A percentile compares a stretch with the other conserved stretches of the same genome.
phyloP scores from a whole-genome alignment of 495 filamentous ascomycete genomes.

The Rhypophila decipiens region DNA sequence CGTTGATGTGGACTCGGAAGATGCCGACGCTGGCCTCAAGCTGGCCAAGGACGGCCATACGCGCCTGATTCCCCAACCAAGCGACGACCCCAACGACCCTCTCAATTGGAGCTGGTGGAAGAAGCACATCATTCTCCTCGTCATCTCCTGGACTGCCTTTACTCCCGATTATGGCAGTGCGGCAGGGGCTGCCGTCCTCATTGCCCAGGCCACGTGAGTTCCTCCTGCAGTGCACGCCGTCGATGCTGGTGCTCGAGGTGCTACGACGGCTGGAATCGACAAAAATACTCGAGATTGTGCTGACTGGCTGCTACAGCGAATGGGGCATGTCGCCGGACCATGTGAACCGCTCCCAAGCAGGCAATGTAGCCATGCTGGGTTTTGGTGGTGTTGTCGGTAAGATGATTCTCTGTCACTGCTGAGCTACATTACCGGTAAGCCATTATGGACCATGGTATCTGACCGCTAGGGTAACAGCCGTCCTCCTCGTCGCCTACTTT shows the following conservation, averaged over 20 bases:
- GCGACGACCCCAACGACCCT: conserved; percentile 49
- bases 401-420: too few relatives aligned
- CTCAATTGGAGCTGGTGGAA: conserved; percentile 50
- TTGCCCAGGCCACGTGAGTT: conserved; percentile 43
- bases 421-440: not conserved
- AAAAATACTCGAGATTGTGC: not conserved
- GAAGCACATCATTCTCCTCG: conserved; percentile 49
- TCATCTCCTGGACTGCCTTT: conserved; percentile 49
- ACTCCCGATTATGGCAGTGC: conserved; percentile 53
- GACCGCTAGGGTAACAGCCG: conserved; percentile 23
- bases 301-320: conserved; percentile 19
- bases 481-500: conserved; percentile 51
- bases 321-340: conserved; percentile 42
- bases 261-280: not conserved
- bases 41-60: conserved; percentile 38
- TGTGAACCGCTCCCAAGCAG: conserved; percentile 51
- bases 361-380: conserved; percentile 54
- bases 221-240: not conserved
- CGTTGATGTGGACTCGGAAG: conserved; percentile 28
- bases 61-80: conserved; percentile 56
- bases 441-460: not conserved
- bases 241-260: not conserved
- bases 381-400: conserved; percentile 46
- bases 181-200: conserved; percentile 47
- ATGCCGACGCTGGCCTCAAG: conserved; percentile 23